These are phyloP conservation scores for Trichoderma breve DNA, from an alignment of 2,329 filamentous ascomycete genomes.

Conservation along the genomic window DNA sequence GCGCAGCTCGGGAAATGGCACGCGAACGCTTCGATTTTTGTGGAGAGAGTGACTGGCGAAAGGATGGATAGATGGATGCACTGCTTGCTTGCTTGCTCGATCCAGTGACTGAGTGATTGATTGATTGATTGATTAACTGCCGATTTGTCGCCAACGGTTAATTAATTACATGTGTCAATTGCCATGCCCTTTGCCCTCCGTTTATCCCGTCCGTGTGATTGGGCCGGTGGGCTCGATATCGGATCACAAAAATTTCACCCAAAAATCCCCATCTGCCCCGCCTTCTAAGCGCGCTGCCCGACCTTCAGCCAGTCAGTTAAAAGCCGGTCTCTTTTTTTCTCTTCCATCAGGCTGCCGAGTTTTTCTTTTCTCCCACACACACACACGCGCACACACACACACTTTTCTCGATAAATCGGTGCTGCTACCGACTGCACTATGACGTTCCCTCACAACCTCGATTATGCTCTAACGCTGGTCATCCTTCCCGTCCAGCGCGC, in stretches of 20 bases:
- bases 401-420: background rate
- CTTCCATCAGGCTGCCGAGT: background rate
- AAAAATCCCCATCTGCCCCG: background rate
- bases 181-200: constrained; percentile 3
- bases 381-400: background rate
- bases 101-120: background rate
- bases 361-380: constrained; percentile 3
- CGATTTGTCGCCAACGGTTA: background rate
- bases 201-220: background rate
- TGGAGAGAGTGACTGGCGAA: background rate
- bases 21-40: constrained; percentile 5
- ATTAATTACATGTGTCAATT: background rate
- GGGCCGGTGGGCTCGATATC: background rate
- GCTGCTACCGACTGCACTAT: constrained; percentile 6
- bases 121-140: background rate
- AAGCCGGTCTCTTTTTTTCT: background rate
- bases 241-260: constrained; percentile 5
- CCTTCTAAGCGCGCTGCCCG: constrained; percentile 14
- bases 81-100: background rate
- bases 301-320: constrained; percentile 7
- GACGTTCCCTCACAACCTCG: background rate
- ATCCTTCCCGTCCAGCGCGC: constrained; percentile 8
- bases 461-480: background rate
- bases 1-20: background rate
- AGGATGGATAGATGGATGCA: background rate